These are phyloP conservation scores for Podila verticillata DNA, from an alignment of 192 early-diverging fungal genomes.

Conservation along the genomic window DNA sequence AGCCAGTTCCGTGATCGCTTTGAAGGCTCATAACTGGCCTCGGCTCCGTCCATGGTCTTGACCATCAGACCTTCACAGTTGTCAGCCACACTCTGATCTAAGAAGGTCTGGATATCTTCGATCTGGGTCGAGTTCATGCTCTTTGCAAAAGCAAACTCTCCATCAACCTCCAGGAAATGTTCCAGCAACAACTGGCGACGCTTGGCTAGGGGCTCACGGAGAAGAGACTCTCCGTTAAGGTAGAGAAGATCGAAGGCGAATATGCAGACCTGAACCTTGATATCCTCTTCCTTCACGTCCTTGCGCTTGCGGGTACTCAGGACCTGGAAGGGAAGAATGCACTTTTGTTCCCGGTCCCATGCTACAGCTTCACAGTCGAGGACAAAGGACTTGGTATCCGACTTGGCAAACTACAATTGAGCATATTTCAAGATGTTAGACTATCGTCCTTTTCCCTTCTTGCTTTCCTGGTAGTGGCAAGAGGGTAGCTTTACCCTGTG, in stretches of 20 bases:
- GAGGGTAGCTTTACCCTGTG: constrained; percentile 64
- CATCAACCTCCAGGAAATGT: constrained; percentile 80
- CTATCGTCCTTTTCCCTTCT: too few relatives aligned
- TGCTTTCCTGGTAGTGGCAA: background rate
- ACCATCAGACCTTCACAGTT: constrained; percentile 99
- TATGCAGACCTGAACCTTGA: constrained; percentile 94
- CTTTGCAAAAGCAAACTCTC: constrained; percentile 91
- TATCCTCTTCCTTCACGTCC: constrained; percentile 91
- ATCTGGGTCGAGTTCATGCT: constrained; percentile 82
- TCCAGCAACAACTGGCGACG: constrained; percentile 79
- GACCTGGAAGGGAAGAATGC: constrained; percentile 97
- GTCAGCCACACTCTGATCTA: constrained; percentile 80
- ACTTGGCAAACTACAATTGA: constrained; percentile 58
- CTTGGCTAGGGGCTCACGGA: constrained; percentile 75
- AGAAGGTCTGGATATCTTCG: constrained; percentile 95
- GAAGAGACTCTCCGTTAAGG: constrained; percentile 91
- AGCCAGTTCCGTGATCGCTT: constrained; percentile 98
- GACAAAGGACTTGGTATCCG: constrained; percentile 85
- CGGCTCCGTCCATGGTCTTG: constrained; percentile 88
- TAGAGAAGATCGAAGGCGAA: constrained; percentile 98
- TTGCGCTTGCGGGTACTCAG: constrained; percentile 95
- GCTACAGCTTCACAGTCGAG: constrained; percentile 99
- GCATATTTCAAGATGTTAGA: background rate
- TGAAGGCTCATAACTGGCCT: constrained; percentile 94
- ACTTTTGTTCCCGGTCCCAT: constrained; percentile 89